Percentiles rank a stretch among this genome's conserved stretches.
Conservation (phyloP, 1,139 yeast genomes). For the Pichia sp. region DNA sequence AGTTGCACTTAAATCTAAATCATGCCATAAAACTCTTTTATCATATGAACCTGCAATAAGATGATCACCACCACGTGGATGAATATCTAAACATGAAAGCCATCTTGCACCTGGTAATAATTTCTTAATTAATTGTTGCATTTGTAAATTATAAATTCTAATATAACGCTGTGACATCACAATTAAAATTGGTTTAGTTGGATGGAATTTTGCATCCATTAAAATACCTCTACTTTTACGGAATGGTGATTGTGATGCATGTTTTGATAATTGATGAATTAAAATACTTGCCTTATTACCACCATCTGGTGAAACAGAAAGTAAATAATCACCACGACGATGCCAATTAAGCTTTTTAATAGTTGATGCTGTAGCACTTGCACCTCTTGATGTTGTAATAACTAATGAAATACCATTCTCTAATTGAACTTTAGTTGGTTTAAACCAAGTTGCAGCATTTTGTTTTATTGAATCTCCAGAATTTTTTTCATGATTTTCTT, state of each 20-base stretch:
- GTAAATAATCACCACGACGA: constrained; percentile 94
- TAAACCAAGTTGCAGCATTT: constrained; percentile 76
- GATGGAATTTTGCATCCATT: constrained; percentile 96
- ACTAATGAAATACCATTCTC: constrained; percentile 69
- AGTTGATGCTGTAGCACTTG: constrained; percentile 51
- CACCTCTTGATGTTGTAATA: constrained; percentile 56
- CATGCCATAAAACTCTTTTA: constrained; percentile 96
- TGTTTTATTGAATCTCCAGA: constrained; percentile 31
- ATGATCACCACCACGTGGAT: constrained; percentile 88
- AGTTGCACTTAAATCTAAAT: constrained; percentile 77
- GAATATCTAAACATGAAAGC: constrained; percentile 87
- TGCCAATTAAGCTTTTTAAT: constrained; percentile 92
- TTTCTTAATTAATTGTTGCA: constrained; percentile 77
- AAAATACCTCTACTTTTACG: constrained; percentile 87
- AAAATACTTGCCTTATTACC: constrained; percentile 76
- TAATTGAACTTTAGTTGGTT: constrained; percentile 62
- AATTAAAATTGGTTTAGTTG: constrained; percentile 87
- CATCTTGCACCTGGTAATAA: constrained; percentile 94
- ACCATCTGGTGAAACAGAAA: constrained; percentile 86
- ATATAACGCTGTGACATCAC: constrained; percentile 93
- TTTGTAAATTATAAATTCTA: constrained; percentile 83
- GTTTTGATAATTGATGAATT: constrained; percentile 91
- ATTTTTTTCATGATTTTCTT: constrained; percentile 32
- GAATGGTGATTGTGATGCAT: constrained; percentile 96
- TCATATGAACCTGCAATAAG: constrained; percentile 89